Evolutionary conservation across 805 yeast species (phyloP).

Genomic region (Candida sithepensis): DNA sequence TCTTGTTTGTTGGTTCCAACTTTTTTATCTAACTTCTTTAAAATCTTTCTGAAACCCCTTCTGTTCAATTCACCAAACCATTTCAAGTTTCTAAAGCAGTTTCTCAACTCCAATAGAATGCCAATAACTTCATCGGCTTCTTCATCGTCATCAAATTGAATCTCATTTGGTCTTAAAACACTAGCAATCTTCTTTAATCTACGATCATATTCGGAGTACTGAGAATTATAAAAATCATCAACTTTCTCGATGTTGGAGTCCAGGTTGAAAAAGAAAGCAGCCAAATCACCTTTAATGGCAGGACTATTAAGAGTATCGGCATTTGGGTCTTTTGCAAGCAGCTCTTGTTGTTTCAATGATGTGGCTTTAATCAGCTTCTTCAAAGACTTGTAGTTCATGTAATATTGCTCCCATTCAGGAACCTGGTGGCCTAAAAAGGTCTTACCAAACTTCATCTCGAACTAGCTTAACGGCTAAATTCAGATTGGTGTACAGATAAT

Average conservation of each 20-base stretch:
- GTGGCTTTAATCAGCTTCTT: slow-evolving; percentile 76
- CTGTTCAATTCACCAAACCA: slow-evolving; percentile 94
- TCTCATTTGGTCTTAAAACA: slow-evolving; percentile 32
- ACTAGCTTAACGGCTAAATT: background rate
- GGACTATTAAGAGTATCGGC: slow-evolving; percentile 36
- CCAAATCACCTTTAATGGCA: slow-evolving; percentile 45
- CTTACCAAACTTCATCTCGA: slow-evolving; percentile 79
- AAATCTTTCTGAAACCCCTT: slow-evolving; percentile 82
- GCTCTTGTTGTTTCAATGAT: slow-evolving; percentile 38
- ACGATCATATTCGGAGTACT: slow-evolving; percentile 69
- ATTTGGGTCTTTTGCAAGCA: slow-evolving; percentile 20
- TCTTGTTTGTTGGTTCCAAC: slow-evolving; percentile 56
- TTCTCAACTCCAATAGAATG: slow-evolving; percentile 71
- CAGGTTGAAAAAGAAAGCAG: slow-evolving; percentile 70
- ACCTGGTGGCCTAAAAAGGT: slow-evolving; percentile 80
- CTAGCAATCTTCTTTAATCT: slow-evolving; percentile 51
- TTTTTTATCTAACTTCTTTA: slow-evolving; percentile 89
- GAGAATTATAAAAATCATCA: slow-evolving; percentile 71
- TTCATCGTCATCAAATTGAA: slow-evolving; percentile 36
- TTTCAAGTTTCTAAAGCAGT: slow-evolving; percentile 74
- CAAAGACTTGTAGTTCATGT: slow-evolving; percentile 80
- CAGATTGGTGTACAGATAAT: background rate
- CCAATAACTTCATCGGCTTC: slow-evolving; percentile 63
- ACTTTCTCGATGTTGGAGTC: slow-evolving; percentile 82
- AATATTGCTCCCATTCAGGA: slow-evolving; percentile 86